Evolutionary conservation across 495 filamentous ascomycete genomes (phyloP), one percentile per base, ranked within the genome.

Genomic region (Monascus purpureus): DNA sequence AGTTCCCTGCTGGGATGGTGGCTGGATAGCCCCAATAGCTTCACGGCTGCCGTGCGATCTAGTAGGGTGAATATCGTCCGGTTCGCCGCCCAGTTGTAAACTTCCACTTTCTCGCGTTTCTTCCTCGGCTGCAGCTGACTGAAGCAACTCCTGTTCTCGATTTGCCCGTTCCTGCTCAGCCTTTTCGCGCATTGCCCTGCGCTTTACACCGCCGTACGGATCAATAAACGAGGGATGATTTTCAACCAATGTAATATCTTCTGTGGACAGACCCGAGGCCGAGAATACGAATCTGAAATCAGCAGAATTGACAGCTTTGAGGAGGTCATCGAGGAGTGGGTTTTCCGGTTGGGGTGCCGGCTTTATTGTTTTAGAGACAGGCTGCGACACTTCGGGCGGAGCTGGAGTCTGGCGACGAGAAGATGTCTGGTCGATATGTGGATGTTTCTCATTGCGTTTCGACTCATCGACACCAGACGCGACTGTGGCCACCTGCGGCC

Each of bases 71-170:
- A 47, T 42, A 41, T 84, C 84, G 43, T 95, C 87, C 0, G 86
- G 86, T 43, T 93, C 86, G 6, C 87, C 87, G 32, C 87, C 87
- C 12, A 95, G 66, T 33, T 88, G 84, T 20, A 92, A 65, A 47
- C 87, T 95, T 8, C 85, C 82, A 48, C 78, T 82, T 46, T 84
- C 83, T 2, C 74, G 72, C 37, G 54, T 52, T 51, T 70, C 67
- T 28, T 75, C 71, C 23, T 72, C 68, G 9, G 46, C 59, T 1
- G 54, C 47, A n/a, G 57, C 51, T 13, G 63, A 53, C 37, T 68
- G 63, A 1, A 72, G 37, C 8, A 69, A 42, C 35, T 66, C 75
- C 32, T 82, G 74, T 39, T 78, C 66, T 15, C 75, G 56, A 39
- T 73, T 72, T 3, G 48, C 46, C 13, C 75, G 73, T 35, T 82